Base-by-base conservation (phyloP, 352 stramenopile species). In the Globisporangium irregulare region DNA sequence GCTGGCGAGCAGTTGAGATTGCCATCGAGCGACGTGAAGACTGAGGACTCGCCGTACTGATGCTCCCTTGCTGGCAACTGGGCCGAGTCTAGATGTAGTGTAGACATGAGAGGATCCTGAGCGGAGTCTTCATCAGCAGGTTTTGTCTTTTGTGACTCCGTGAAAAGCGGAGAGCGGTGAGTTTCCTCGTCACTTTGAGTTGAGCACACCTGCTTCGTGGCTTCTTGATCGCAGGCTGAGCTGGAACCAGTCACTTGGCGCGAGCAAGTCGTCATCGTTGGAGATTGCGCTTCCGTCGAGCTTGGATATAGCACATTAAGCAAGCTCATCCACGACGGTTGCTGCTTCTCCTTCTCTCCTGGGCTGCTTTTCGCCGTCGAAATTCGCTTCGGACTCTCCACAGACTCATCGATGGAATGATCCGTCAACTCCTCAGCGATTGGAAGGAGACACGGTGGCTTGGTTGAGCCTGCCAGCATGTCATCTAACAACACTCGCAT, bases 261-360 rank as follows among this genome's bases (percentile, higher is more conserved):
- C 6, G 59, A 27, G 38, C 24, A 9, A 20, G 12, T 41, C 22
- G 29, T 27, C 12, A 10, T 25, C 36, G 27, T 9, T 3, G 18
- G 38, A 12, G 14, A 29, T 25, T 22, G 38, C 20, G 36, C 25
- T 24, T 58, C 41, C 8, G 22, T 12, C 38, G 50, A 22, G 10
- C 14, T 29, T 10, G 36, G 36, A 56, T 64, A 27, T 5, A 56
- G 1, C 10, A 55, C 59, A 2, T 56, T 41, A 22, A 64, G 41
- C 27, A 64, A 56, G 15, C 59, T 64, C 58, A 64, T 43, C 58
- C 58, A 64, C 12, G 41, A 29, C 5, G 58, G 38, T 20, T 54
- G 58, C 4, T 51, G 14, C 14, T 54, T 46, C 38, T 46, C 38
- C 14, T 29, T 29, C 27, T 29, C 27, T 29, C 12, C 22, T 34